Conservation (phyloP, 1,284 basidiomycete species). For the Rhodotorula sp. region DNA sequence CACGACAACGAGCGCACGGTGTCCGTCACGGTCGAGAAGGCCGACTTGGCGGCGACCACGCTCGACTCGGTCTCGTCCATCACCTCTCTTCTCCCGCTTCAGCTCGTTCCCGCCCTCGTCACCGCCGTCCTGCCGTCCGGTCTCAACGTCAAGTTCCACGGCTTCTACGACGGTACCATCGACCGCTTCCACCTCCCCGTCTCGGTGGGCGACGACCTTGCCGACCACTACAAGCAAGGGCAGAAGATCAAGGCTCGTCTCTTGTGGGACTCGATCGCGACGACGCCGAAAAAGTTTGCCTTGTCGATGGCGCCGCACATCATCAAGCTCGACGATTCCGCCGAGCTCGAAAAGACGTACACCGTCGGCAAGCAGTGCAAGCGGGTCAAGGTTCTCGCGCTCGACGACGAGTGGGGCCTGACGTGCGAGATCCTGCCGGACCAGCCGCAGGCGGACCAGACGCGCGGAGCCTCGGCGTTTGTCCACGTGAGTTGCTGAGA, state of each 20-base stretch:
- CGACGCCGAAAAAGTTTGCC: slow-evolving; percentile 70
- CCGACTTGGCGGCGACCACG: slow-evolving; percentile 41
- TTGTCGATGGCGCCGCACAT: slow-evolving; percentile 74
- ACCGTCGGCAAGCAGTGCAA: slow-evolving; percentile 68
- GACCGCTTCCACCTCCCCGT: slow-evolving; percentile 71
- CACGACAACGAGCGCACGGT: slow-evolving; percentile 48
- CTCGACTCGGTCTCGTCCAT: slow-evolving; percentile 74
- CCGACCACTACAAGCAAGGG: slow-evolving; percentile 65
- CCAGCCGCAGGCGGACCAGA: slow-evolving; percentile 6
- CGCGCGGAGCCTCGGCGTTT: slow-evolving; percentile 68
- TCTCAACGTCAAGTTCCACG: slow-evolving; percentile 83
- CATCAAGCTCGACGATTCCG: slow-evolving; percentile 47
- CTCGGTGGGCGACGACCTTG: slow-evolving; percentile 46
- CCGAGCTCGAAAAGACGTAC: slow-evolving; percentile 56
- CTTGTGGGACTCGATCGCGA: slow-evolving; percentile 68
- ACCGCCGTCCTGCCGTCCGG: slow-evolving; percentile 77
- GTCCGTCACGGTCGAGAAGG: slow-evolving; percentile 45
- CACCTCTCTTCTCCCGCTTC: slow-evolving; percentile 80
- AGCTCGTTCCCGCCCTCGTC: slow-evolving; percentile 78
- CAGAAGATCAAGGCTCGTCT: slow-evolving; percentile 86
- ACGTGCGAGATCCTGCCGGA: slow-evolving; percentile 58
- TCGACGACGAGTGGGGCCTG: slow-evolving; percentile 79
- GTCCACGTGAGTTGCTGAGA: slow-evolving; percentile 65
- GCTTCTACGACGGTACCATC: slow-evolving; percentile 89
- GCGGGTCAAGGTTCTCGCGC: slow-evolving; percentile 65